Evolutionary conservation across 2,329 filamentous ascomycete genomes (phyloP), one percentile per base, ranked within the genome.

Genomic region (Penicillium sp.): DNA sequence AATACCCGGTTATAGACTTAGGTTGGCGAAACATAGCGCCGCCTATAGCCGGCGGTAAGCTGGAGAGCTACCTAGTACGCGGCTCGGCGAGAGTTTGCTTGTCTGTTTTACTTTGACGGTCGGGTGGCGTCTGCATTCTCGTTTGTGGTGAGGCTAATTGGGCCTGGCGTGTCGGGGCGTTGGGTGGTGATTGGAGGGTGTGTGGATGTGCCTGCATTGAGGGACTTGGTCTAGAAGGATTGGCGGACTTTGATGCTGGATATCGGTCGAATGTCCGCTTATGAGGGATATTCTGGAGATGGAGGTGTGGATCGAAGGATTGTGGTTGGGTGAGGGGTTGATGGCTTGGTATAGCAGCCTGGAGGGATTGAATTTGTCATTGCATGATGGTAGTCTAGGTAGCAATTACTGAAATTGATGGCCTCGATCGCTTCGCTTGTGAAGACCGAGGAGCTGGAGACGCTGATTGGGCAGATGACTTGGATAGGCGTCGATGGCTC

Each of bases 11-110:
- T 40, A 4, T 55, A 51, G 24, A 62, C 39, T 55, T 41, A 19
- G n/a, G 37, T 46, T 53, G 33, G 54, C 56, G 31, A 10, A 10
- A 14, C 4, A 9, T 6, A 10, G n/a, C 13, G 16, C 62, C 61
- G 61, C 40, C 14, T 5, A 16, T 62, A 60, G 27, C 61, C 63
- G 63, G 50, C 22, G 31, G 22, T 65, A 63, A 35, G 54, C 62
- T 58, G 53, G 18, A 11, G 31, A 9, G 13, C 9, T 22, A 14
- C 18, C 41, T 44, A 31, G 16, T 19, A 24, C 50, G 50, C 37
- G 50, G 50, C 50, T 52, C 50, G 49, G 49, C 49, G 35, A 51
- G 49, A 51, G 36, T 51, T 40, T 51, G 22, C 24, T n/a, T 4
- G 6, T 31, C 3, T 13, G 16, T 36, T 33, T 19, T 16, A n/a